Evolutionary conservation across 1,284 basidiomycete genomes (phyloP), one percentile per base, ranked within the genome.

Genomic region (Sphagnurus paluster): DNA sequence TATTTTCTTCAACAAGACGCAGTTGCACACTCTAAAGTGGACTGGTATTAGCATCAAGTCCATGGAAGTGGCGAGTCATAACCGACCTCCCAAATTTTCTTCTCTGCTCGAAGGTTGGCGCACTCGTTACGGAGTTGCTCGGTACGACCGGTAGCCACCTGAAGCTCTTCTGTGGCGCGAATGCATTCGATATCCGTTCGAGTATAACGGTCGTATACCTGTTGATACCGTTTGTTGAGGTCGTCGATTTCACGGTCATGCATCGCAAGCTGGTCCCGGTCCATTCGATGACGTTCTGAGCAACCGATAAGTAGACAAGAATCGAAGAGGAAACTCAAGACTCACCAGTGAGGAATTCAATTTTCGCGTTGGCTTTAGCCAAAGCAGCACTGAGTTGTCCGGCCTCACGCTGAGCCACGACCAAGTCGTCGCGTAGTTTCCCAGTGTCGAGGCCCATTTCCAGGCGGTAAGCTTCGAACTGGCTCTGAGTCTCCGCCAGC

Each of bases 81-180:
- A 63, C 82, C 41, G 42, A 90, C 91, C 82, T 90, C 89, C 87
- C 88, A 93, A 33, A 94, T 88, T 58, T 86, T 87, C 73, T 92
- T 93, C 75, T 98, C 95, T 0, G 93, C 92, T 23, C 87, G 81
- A 24, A 96, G 76, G 57, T 89, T 93, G 1, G 90, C 87, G 49
- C 77, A 80, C 59, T 97, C 93, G 55, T 89, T 92, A 5, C 90
- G 82, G 29, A 92, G 70, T 48, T 87, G 82, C 49, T 93, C 90
- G 21, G 85, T 65, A 10, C 75, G 72, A 25, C 74, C 70, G 48
- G 78, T 80, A 2, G 82, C 73, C 16, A 73, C 65, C 29, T 79
- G 65, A 9, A 89, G 66, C 42, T 90, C 85, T 44, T 89, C 84
- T 8, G 79, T 70, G 37, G 81, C 72, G 42, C 83, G 74, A 52